Percentiles rank a stretch among this genome's conserved stretches.
Evolutionary conservation across 2,329 filamentous ascomycete species (phyloP).

Genomic region (Metarhizium anisopliae): DNA sequence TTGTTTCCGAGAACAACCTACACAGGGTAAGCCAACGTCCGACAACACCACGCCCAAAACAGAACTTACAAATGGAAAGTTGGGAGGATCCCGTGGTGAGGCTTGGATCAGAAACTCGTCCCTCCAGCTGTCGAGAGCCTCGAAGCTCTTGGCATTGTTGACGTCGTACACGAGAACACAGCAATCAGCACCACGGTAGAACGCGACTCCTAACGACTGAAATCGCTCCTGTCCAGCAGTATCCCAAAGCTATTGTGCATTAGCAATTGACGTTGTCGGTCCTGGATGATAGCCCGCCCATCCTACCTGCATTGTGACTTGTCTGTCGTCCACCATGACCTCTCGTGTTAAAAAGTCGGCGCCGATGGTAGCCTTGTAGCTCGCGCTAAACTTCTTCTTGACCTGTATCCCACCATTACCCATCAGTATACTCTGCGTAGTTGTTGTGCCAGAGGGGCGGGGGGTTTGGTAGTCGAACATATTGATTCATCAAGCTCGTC

Average conservation of each 20-base stretch:
- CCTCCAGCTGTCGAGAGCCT: constrained; percentile 95
- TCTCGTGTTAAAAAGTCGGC: constrained; percentile 98
- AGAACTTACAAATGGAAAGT: constrained; percentile 82
- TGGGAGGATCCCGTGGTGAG: constrained; percentile 90
- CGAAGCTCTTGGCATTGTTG: constrained; percentile 98
- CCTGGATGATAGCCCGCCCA: constrained; percentile 9
- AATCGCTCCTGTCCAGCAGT: constrained; percentile 96
- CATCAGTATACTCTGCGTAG: constrained; percentile 7
- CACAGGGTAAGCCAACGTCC: constrained; percentile 12
- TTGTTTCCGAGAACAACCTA: constrained; percentile 96
- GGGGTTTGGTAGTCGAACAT: constrained; percentile 54
- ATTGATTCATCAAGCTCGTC: constrained; percentile 99
- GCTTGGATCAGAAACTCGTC: constrained; percentile 98
- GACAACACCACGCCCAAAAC: neutral
- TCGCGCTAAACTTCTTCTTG: constrained; percentile 99
- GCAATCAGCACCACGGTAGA: constrained; percentile 96
- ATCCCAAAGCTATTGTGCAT: constrained; percentile 73
- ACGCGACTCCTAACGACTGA: constrained; percentile 92
- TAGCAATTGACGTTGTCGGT: neutral
- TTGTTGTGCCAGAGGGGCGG: neutral
- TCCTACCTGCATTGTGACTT: constrained; percentile 93
- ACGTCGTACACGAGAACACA: constrained; percentile 97
- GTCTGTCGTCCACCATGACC: constrained; percentile 89
- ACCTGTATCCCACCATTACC: constrained; percentile 48
- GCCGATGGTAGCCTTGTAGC: constrained; percentile 98